These are phyloP conservation scores for Phytophthora quininea DNA, from an alignment of 352 stramenopile genomes.

Conservation along the genomic window DNA sequence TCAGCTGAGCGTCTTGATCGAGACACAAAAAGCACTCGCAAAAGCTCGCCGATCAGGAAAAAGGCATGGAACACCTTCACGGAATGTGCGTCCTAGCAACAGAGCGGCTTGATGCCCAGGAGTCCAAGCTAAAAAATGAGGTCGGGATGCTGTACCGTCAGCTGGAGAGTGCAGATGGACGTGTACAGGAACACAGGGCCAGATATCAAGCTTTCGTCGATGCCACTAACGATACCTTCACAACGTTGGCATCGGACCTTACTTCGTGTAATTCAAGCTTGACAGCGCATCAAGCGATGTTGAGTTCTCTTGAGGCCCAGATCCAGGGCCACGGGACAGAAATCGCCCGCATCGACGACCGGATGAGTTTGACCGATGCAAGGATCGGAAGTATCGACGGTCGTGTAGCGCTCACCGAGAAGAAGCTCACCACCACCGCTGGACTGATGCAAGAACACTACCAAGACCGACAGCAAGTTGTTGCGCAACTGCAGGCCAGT, in stretches of 20 bases:
- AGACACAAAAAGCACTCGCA: conserved; percentile 25
- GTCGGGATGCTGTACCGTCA: conserved; percentile 33
- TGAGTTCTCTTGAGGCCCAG: conserved; percentile 36
- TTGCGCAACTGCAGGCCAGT: conserved; percentile 26
- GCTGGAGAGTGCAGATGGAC: conserved; percentile 12
- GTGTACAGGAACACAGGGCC: conserved; percentile 21
- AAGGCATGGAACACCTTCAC: conserved; percentile 42
- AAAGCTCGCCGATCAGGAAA: conserved; percentile 29
- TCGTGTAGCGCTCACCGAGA: conserved; percentile 47
- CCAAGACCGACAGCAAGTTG: conserved; percentile 44
- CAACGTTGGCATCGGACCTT: conserved; percentile 35
- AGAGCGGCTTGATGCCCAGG: conserved; percentile 30
- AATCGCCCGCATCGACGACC: conserved; percentile 37
- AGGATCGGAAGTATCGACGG: conserved; percentile 45
- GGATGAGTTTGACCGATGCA: conserved; percentile 33
- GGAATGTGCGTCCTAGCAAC: conserved; percentile 30
- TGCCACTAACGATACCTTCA: conserved; percentile 40
- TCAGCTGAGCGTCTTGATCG: conserved; percentile 24
- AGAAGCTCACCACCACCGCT: conserved; percentile 42
- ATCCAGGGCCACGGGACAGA: conserved; percentile 42
- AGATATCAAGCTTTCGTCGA: conserved; percentile 32
- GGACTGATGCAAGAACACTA: conserved; percentile 50
- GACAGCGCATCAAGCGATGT: conserved; percentile 36
- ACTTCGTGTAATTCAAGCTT: conserved; percentile 32
- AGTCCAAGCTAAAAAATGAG: conserved; percentile 27